Base-by-base conservation (phyloP, 2,329 filamentous ascomycete genomes). In the Fusarium sp. region DNA sequence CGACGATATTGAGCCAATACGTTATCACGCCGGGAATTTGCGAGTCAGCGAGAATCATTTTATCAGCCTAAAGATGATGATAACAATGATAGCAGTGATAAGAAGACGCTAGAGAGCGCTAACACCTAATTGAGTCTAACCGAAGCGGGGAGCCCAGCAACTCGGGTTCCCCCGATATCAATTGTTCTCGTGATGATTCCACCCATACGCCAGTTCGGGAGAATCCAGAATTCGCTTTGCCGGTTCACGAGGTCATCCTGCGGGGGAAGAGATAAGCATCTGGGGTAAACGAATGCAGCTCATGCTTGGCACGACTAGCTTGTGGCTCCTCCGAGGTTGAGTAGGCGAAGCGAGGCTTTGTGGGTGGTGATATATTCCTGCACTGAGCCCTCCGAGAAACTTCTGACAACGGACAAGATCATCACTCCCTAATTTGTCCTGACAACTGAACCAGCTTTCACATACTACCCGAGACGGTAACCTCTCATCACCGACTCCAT, bases 161-260 rank as follows among this genome's bases (percentile, higher is more conserved):
- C 31, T 71, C 62, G 69, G 66, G 58, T 71, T 70, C 56, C 56
- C 57, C 69, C 66, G 69, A 65, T 42, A 59, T 59, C 37, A 29
- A 40, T 3, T 27, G 35, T 31, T 54, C 50, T 18, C 24, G 35
- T 37, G 13, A 34, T n/a, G 65, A 22, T 35, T 52, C 65, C 64
- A 52, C 56, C 45, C 18, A 34, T 31, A 8, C 59, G 31, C 57
- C 40, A 24, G 20, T 57, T 57, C 69, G 69, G 69, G 68, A 61
- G 69, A 71, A 71, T 62, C 69, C 69, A 71, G 65, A 16, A 13
- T 45, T 16, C 24, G 57, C 14, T 1, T 18, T 20, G 13, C 11
- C 6, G 37, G 18, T 8, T 24, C 2, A 31, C 37, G 37, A 27
- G 24, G 57, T 5, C 31, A 42, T 59, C 57, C 60, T 59, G 68